Evolutionary conservation across 495 filamentous ascomycete genomes (phyloP).

Genomic region (Penicillium steckii): DNA sequence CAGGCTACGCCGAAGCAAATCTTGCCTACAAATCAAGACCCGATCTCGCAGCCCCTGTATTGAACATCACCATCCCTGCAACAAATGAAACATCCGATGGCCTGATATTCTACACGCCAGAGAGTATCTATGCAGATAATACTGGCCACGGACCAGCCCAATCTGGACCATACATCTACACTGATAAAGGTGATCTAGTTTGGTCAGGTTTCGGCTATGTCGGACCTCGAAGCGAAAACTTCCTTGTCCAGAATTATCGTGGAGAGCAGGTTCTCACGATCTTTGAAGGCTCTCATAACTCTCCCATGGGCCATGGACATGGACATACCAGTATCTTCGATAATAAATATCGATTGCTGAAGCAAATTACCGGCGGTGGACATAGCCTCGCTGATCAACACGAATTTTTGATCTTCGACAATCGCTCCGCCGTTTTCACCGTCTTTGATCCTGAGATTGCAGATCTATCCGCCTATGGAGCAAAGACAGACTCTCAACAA

Average conservation of each 20-base stretch:
- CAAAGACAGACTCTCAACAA: slow-evolving; percentile 15
- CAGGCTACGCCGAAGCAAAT: slow-evolving; percentile 6
- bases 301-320: slow-evolving; percentile 45
- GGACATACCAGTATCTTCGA: slow-evolving; percentile 44
- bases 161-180: slow-evolving; percentile 49
- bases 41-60: slow-evolving; percentile 44
- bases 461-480: slow-evolving; percentile 29
- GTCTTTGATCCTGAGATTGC: slow-evolving; percentile 26
- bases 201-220: slow-evolving; percentile 50
- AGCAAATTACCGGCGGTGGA: slow-evolving; percentile 38
- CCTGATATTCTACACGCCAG: slow-evolving; percentile 50
- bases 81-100: slow-evolving; percentile 38
- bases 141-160: slow-evolving; percentile 45
- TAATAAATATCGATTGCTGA: slow-evolving; percentile 43
- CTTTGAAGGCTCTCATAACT: slow-evolving; percentile 50
- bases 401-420: slow-evolving; percentile 43
- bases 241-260: slow-evolving; percentile 32
- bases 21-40: slow-evolving; percentile 38
- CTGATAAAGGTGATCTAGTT: slow-evolving; percentile 42
- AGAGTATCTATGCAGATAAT: slow-evolving; percentile 39
- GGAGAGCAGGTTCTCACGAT: slow-evolving; percentile 44
- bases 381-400: slow-evolving; percentile 45
- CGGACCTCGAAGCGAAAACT: slow-evolving; percentile 42
- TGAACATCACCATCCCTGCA: slow-evolving; percentile 51
- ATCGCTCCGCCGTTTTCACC: slow-evolving; percentile 24